These are phyloP conservation scores for Aspergillus candidus DNA, from an alignment of 2,329 filamentous ascomycete species.

Conservation along the genomic window DNA sequence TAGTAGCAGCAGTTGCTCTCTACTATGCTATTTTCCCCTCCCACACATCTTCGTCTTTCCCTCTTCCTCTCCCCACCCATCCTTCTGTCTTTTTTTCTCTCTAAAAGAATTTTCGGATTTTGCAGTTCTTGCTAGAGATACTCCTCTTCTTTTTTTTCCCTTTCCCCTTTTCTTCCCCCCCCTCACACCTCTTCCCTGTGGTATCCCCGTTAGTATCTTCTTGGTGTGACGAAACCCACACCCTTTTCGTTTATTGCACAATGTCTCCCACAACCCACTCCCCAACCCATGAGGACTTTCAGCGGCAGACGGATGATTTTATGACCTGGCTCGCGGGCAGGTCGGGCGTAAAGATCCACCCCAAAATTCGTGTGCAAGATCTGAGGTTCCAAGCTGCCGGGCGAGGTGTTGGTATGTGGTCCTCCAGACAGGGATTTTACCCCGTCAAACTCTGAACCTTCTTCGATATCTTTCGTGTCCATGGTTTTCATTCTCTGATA, in stretches of 20 bases:
- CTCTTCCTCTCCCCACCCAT: constrained; percentile 5
- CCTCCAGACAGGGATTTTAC: constrained; percentile 16
- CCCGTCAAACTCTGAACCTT: constrained; percentile 7
- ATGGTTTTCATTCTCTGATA: constrained; percentile 18
- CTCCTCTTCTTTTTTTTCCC: neutral
- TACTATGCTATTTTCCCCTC: neutral
- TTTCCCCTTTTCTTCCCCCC: constrained; percentile 9
- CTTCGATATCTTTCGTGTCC: constrained; percentile 4
- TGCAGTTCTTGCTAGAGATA: neutral
- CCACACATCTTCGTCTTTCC: neutral
- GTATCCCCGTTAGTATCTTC: constrained; percentile 6
- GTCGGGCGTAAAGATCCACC: constrained; percentile 49
- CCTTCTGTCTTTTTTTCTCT: neutral
- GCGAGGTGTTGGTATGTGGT: constrained; percentile 56
- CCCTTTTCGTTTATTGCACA: constrained; percentile 11
- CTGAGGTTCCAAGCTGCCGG: constrained; percentile 52
- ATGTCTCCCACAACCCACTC: constrained; percentile 35
- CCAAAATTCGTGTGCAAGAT: constrained; percentile 55
- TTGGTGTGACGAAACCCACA: constrained; percentile 7
- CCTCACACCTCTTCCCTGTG: neutral
- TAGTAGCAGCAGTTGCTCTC: neutral
- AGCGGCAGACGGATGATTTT: constrained; percentile 47
- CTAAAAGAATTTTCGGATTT: neutral
- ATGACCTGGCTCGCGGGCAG: constrained; percentile 50
- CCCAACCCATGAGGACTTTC: constrained; percentile 34